Evolutionary conservation across 1,139 yeast genomes (phyloP).

Genomic region (Tardiomyces depauwii): DNA sequence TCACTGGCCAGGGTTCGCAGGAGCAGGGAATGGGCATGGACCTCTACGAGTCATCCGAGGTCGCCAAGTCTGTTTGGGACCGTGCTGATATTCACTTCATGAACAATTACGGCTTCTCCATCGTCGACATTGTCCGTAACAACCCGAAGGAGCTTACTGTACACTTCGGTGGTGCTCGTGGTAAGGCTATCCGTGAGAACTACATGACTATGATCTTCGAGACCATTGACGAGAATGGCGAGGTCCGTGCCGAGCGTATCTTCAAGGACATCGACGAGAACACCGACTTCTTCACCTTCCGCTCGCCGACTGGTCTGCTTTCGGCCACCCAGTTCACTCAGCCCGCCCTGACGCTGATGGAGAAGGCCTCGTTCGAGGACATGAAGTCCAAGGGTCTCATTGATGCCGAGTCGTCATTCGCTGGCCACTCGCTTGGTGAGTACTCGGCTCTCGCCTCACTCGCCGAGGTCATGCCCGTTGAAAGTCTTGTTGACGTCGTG

Average conservation of each 20-base stretch:
- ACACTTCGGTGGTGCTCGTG: constrained; percentile 96
- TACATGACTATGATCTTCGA: constrained; percentile 97
- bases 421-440: constrained; percentile 99
- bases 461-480: constrained; percentile 98
- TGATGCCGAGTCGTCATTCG: constrained; percentile 88
- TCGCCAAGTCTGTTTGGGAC: constrained; percentile 96
- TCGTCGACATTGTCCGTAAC: constrained; percentile 86
- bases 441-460: constrained; percentile 94
- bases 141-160: constrained; percentile 93
- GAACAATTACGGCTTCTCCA: constrained; percentile 92
- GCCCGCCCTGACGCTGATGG: constrained; percentile 98
- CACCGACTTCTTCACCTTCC: constrained; percentile 79
- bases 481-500: constrained; percentile 93
- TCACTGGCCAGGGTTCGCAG: constrained; percentile 99
- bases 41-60: constrained; percentile 77
- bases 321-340: constrained; percentile 99
- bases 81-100: constrained; percentile 92
- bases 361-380: constrained; percentile 97
- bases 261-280: constrained; percentile 81
- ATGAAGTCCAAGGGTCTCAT: constrained; percentile 92
- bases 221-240: constrained; percentile 78
- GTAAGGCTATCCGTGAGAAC: constrained; percentile 89
- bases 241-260: constrained; percentile 81
- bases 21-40: constrained; percentile 99
- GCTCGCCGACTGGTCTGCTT: constrained; percentile 86